These are phyloP conservation scores for Trichoderma simmonsii DNA, from an alignment of 2,329 filamentous ascomycete species.

Conservation along the genomic window DNA sequence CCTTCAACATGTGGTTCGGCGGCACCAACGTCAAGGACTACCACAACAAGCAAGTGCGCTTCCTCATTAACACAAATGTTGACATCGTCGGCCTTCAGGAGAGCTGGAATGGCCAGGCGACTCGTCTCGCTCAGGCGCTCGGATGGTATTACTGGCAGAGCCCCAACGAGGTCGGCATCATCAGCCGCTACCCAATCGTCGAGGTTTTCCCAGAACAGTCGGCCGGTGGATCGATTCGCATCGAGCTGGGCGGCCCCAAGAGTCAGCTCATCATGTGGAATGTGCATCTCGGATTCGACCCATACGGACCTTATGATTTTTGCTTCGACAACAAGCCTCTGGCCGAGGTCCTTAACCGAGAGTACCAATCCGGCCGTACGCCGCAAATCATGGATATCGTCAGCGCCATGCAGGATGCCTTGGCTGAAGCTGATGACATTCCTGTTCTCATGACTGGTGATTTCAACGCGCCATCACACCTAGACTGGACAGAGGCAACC, in stretches of 20 bases:
- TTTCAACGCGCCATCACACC: constrained; percentile 44
- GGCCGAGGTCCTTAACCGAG: constrained; percentile 34
- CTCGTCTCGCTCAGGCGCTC: constrained; percentile 36
- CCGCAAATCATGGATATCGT: constrained; percentile 38
- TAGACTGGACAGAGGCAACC: constrained; percentile 38
- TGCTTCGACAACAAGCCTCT: constrained; percentile 37
- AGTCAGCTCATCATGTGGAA: constrained; percentile 36
- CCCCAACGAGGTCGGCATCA: constrained; percentile 31
- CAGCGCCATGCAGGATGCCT: constrained; percentile 31
- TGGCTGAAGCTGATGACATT: constrained; percentile 30
- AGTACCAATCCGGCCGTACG: constrained; percentile 37
- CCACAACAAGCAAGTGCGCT: constrained; percentile 39
- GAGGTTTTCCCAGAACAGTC: constrained; percentile 28
- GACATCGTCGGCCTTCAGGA: constrained; percentile 42
- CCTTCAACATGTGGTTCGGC: constrained; percentile 41
- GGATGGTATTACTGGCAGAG: constrained; percentile 39
- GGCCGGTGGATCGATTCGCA: constrained; percentile 31
- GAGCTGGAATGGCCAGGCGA: constrained; percentile 30
- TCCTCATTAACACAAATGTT: constrained; percentile 31
- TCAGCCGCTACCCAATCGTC: constrained; percentile 40
- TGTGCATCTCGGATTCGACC: constrained; percentile 36
- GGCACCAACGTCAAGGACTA: constrained; percentile 36
- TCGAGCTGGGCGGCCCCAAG: constrained; percentile 34
- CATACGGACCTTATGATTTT: constrained; percentile 44
- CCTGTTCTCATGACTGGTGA: constrained; percentile 41